Base-by-base conservation (phyloP, 257 asterid species). In the Thymus quinquecostatus region DNA sequence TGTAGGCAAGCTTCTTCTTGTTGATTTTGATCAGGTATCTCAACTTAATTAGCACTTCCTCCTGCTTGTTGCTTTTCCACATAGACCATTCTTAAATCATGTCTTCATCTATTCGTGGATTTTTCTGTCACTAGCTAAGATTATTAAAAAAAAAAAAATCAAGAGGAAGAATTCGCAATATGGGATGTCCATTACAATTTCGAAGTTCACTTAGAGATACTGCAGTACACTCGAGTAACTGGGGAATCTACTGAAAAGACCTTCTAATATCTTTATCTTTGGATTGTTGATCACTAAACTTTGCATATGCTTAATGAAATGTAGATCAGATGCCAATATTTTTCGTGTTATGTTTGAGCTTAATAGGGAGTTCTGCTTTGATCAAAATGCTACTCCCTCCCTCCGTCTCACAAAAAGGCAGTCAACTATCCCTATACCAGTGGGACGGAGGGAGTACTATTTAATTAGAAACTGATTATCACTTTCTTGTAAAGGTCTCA, bases 11-110 rank as follows among this genome's bases (percentile, higher is more conserved):
- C 96, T 94, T 47, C 97, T 94, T 10, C 98, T 94, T 64, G 93
- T 94, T 49, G 98, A 91, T 83, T 94, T 94, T 74, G 99, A 94
- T 81, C 95, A 91, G 98, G 99, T 94, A 61, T 30, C 56, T 77
- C 70, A 10, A 53, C 43, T 45, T 58, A 48, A 50, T 8, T 29
- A 57, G 43, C 10, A 50, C 53, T 77, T 12, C 66, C 63, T 63
- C 59, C 28, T 61, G 33, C 47, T 71, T 48, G 56, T n/a, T 30
- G 2, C 45, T 32, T 7, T 29, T 58, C 59, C 32, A 45, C 59
- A 27, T 36, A 49, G 5, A 58, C 27, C 36, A 50, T 60, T 56
- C 53, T 54, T 63, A 50, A 12, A 48, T 56, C 44, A 43, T 62
- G 44, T 67, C 43, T 11, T 75, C 63, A 57, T 59, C 51, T 36